Percentiles rank a stretch among this genome's conserved stretches.
phyloP scores from a whole-genome alignment of 495 filamentous ascomycete genomes.

The Podospora australis region DNA sequence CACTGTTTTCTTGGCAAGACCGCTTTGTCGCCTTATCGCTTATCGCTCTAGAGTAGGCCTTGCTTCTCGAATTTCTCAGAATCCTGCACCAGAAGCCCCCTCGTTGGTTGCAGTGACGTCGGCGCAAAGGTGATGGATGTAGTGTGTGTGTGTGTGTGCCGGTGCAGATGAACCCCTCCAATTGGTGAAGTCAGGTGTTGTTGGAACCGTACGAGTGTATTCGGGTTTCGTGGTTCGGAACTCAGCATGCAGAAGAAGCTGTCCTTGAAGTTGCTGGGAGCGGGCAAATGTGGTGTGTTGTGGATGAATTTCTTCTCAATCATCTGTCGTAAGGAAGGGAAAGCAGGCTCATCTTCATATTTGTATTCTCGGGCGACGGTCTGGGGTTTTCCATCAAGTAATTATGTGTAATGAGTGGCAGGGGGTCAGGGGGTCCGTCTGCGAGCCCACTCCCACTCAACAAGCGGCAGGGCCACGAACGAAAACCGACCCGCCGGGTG shows the following conservation, averaged over 20 bases:
- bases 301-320: background rate
- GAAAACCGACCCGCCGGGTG: background rate
- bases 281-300: too few species aligned
- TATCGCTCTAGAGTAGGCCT: background rate
- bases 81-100: too few species aligned
- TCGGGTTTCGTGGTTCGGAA: too few species aligned
- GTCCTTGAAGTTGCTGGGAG: too few species aligned
- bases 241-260: too few species aligned
- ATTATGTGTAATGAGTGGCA: constrained; percentile 44
- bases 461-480: constrained; percentile 12
- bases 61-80: too few species aligned
- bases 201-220: too few species aligned
- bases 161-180: too few species aligned
- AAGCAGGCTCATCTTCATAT: constrained; percentile 12
- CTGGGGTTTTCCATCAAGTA: constrained; percentile 39
- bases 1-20: background rate
- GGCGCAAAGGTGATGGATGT: constrained; percentile 1
- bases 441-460: background rate
- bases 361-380: constrained; percentile 10
- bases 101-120: background rate
- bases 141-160: too few species aligned
- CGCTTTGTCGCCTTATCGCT: background rate
- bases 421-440: background rate
- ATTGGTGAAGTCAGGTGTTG: too few species aligned
- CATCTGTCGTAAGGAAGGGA: background rate